Base-by-base conservation (phyloP, 2,329 filamentous ascomycete genomes). In the Phialophora macrospora region DNA sequence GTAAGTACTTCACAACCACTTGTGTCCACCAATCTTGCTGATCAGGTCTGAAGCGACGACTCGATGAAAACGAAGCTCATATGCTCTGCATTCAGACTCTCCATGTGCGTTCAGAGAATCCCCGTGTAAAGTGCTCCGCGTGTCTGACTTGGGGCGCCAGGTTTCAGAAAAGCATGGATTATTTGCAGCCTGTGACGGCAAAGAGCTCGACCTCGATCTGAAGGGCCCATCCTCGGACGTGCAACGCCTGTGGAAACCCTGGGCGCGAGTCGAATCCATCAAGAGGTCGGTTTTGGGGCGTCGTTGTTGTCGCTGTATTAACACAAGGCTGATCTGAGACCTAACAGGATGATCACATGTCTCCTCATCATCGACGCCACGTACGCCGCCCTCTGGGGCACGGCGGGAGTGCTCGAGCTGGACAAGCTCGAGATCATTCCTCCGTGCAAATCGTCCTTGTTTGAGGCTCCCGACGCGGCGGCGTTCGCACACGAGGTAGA, bases 81-180 rank as follows among this genome's bases (percentile, higher is more conserved):
- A 65, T 65, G 62, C 62, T 65, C 7, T 57, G 56, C n/a, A 60
- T 65, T 28, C 48, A 65, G 41, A 65, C 57, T 9, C 22, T 65
- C 1, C 55, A 55, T 49, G 56, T 65, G 14, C 34, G 34, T 41
- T 7, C 6, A 17, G 4, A 17, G 34, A 17, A 14, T 41, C 34
- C 34, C 4, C 34, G 34, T 41, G 2, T 0, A 12, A 34, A 34
- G 1, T 34, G 9, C 12, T 5, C 12, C 12, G 17, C 17, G 14
- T 14, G 7, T 41, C 34, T 41, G 14, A 41, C 34, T 41, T 41
- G 11, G 0, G 9, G 12, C 12, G 14, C 14, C 6, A 41, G 34
- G 34, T 41, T 51, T 58, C 63, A 8, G 63, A 65, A 41, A 58
- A 58, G 11, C 63, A 65, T 41, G 63, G 63, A 5, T 55, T 65